Conservation (phyloP, 768 basidiomycete genomes). For the Mycena indigotica region DNA sequence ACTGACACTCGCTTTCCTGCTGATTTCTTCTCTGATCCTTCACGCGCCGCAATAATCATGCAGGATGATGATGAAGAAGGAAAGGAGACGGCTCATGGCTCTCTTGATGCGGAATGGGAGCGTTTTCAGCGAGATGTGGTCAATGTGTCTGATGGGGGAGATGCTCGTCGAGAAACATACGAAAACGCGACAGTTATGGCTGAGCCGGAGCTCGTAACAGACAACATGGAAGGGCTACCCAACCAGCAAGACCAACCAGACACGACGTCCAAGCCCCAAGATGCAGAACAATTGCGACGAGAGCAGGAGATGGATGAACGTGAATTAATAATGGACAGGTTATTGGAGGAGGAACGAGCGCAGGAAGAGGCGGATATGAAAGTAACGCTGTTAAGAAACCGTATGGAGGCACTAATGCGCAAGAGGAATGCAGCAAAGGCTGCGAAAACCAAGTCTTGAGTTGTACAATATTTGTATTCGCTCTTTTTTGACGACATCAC, state of each 20-base stretch:
- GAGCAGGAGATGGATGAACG: conserved; percentile 70
- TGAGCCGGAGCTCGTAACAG: conserved; percentile 60
- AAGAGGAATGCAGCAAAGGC: conserved; percentile 42
- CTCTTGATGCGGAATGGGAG: conserved; percentile 73
- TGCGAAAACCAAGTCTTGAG: conserved; percentile 18
- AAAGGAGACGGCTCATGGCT: conserved; percentile 25
- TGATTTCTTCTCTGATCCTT: conserved; percentile 84
- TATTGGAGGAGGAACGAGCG: conserved; percentile 81
- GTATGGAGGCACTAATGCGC: conserved; percentile 59
- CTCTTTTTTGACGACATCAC: too few species aligned
- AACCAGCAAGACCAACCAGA: conserved; percentile 30
- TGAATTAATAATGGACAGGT: conserved; percentile 83
- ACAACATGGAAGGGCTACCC: conserved; percentile 53
- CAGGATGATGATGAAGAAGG: conserved; percentile 47
- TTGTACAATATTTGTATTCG: too few species aligned
- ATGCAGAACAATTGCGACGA: conserved; percentile 49
- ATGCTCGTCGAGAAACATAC: conserved; percentile 53
- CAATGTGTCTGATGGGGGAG: conserved; percentile 37
- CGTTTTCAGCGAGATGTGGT: conserved; percentile 70
- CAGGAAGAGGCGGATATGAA: conserved; percentile 88
- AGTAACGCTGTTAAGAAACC: conserved; percentile 64
- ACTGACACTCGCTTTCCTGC: conserved; percentile 49
- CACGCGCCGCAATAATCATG: conserved; percentile 45
- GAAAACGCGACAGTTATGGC: conserved; percentile 71
- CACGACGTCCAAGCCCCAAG: conserved; percentile 31